Conservation (phyloP, 768 basidiomycete species). For the Mycena haematopus region DNA sequence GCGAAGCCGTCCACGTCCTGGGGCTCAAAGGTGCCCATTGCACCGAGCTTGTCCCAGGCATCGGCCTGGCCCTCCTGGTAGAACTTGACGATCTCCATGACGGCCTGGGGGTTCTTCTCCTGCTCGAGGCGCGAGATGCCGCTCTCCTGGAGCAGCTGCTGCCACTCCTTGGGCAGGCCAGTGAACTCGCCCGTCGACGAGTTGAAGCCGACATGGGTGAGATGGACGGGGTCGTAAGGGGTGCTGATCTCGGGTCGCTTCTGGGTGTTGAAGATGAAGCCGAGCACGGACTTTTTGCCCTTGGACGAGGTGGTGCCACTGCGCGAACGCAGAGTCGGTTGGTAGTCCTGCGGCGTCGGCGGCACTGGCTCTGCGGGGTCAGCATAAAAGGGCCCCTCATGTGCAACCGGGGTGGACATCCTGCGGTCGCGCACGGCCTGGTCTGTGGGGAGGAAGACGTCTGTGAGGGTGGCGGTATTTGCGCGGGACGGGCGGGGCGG, state of each 20-base stretch:
- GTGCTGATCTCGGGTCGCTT: constrained; percentile 94
- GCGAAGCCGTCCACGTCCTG: constrained; percentile 48
- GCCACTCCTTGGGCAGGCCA: constrained; percentile 98
- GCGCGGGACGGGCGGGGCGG: constrained; percentile 84
- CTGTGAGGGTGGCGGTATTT: constrained; percentile 82
- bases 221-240: constrained; percentile 98
- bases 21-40: constrained; percentile 47
- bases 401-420: constrained; percentile 53
- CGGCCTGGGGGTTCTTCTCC: constrained; percentile 96
- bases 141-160: constrained; percentile 92
- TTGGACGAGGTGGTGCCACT: constrained; percentile 54
- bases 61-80: constrained; percentile 89
- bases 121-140: constrained; percentile 95
- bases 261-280: constrained; percentile 76
- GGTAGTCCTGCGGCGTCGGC: constrained; percentile 29
- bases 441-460: constrained; percentile 65
- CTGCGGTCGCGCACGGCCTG: constrained; percentile 49
- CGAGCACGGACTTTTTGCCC: constrained; percentile 73
- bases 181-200: constrained; percentile 98
- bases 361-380: constrained; percentile 42
- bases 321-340: constrained; percentile 46
- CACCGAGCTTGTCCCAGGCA: constrained; percentile 87
- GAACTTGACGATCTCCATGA: constrained; percentile 99
- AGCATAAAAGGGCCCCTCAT: constrained; percentile 51
- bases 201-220: constrained; percentile 99